Evolutionary conservation across 2,329 filamentous ascomycete species (phyloP), one percentile per base, ranked within the genome.

Genomic region (Calonectria naviculata): DNA sequence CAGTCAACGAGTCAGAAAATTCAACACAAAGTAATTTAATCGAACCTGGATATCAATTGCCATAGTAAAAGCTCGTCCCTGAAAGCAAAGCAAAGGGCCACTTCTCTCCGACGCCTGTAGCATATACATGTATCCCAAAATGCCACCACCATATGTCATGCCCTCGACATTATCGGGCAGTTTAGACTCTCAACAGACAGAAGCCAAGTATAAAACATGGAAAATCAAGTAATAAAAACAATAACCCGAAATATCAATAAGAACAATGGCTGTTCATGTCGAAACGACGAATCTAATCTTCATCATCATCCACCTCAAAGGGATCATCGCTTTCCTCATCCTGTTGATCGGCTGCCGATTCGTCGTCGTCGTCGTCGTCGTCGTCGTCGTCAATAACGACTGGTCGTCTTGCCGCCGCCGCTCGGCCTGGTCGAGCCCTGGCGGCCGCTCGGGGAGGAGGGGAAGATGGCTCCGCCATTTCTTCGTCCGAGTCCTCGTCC

Each of bases 261-360:
- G 31, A 41, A 67, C 44, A 66, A 26, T 21, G 36, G 17, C 36
- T 6, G 19, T 19, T n/a, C 17, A 58, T 38, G 19, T 58, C 34
- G n/a, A 38, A 58, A 21, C 5, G 52, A 58, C 49, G 42, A 63
- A 49, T 70, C 74, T 77, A 83, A 63, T 82, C 80, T 21, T 83
- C 81, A 58, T 83, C 81, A 47, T 87, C 85, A 68, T 87, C 86
- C 81, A 87, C 83, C 56, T 83, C 84, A 70, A 88, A 88, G 21
- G 83, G 81, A 68, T 87, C 86, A 49, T 87, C 86, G 62, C 83
- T 85, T 71, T 83, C 82, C 3, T 84, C 82, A 26, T 82, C 73
- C 38, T 82, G 77, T 13, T 81, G 78, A 6, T 74, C 73, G 34
- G 74, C 62, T 61, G 78, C 70, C 36, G 76, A 26, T n/a, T n/a